Evolutionary conservation across 768 basidiomycete genomes (phyloP).

Genomic region (Lentinula sp.): DNA sequence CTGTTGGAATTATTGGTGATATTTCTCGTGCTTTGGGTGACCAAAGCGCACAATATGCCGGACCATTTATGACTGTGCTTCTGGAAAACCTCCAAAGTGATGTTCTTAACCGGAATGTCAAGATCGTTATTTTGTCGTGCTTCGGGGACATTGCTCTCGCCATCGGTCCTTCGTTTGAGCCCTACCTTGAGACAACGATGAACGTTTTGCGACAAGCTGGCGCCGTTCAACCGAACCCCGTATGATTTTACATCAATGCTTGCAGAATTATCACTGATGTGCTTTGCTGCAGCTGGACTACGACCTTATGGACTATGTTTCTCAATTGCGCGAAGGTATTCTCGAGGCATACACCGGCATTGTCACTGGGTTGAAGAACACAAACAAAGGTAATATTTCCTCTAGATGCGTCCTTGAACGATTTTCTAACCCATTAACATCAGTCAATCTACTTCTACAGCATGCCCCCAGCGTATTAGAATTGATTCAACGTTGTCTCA

Average conservation of each 20-base stretch:
- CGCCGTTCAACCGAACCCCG: constrained; percentile 79
- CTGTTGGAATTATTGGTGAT: constrained; percentile 93
- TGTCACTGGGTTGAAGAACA: constrained; percentile 84
- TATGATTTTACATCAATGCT: constrained; percentile 29
- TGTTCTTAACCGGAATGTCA: constrained; percentile 87
- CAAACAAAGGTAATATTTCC: constrained; percentile 53
- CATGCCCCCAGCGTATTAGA: constrained; percentile 75
- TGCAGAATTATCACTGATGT: constrained; percentile 1
- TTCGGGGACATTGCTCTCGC: constrained; percentile 97
- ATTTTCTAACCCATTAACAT: background rate
- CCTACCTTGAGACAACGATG: constrained; percentile 89
- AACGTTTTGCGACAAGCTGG: constrained; percentile 88
- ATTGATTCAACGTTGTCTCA: constrained; percentile 69
- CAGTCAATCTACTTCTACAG: constrained; percentile 54
- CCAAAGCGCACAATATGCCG: constrained; percentile 75
- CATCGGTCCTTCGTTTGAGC: constrained; percentile 79
- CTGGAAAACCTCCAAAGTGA: constrained; percentile 89
- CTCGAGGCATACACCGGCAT: constrained; percentile 96
- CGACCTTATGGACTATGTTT: constrained; percentile 90
- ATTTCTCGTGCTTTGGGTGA: constrained; percentile 93
- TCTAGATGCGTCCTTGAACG: background rate
- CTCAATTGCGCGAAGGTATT: constrained; percentile 87
- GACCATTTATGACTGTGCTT: constrained; percentile 87
- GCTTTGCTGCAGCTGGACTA: constrained; percentile 56
- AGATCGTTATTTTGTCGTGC: constrained; percentile 92